Evolutionary conservation across 1,284 basidiomycete genomes (phyloP).

Genomic region (Psilocybe mexicana): DNA sequence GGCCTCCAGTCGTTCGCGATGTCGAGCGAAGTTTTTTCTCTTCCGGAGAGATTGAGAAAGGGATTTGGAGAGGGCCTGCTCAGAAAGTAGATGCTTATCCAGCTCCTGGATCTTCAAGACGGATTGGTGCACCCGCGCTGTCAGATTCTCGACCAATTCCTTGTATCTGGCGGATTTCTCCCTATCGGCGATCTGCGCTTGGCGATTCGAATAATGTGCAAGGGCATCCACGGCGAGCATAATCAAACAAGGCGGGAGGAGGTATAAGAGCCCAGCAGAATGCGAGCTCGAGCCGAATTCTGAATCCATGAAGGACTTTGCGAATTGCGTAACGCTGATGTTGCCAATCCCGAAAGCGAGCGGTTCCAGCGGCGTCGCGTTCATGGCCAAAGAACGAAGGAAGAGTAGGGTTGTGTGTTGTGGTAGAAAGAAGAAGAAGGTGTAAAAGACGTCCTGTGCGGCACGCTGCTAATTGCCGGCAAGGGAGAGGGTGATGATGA

Average conservation of each 20-base stretch:
- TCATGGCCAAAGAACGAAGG: not conserved
- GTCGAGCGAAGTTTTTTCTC: constrained; percentile 27
- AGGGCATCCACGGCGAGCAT: constrained; percentile 33
- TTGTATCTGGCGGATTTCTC: constrained; percentile 6
- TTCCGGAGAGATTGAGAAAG: constrained; percentile 26
- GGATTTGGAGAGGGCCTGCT: constrained; percentile 16
- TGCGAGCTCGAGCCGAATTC: constrained; percentile 14
- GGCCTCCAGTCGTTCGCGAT: constrained; percentile 22
- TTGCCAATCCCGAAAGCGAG: constrained; percentile 5
- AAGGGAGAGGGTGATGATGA: not conserved
- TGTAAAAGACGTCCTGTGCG: not conserved
- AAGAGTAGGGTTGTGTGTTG: not conserved
- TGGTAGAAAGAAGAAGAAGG: not conserved
- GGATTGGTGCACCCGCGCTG: constrained; percentile 19
- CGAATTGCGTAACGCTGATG: constrained; percentile 8
- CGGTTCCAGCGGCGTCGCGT: constrained; percentile 9
- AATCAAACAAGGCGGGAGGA: constrained; percentile 31
- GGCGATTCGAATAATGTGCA: constrained; percentile 22
- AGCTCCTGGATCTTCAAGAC: constrained; percentile 21
- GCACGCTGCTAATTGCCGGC: not conserved
- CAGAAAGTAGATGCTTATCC: constrained; percentile 16
- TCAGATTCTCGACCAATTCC: constrained; percentile 16
- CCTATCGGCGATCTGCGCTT: constrained; percentile 10
- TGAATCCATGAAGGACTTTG: constrained; percentile 10
- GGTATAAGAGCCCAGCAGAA: constrained; percentile 24